Conservation (phyloP, 495 filamentous ascomycete genomes). For the Hypoxylon crocopeplum region DNA sequence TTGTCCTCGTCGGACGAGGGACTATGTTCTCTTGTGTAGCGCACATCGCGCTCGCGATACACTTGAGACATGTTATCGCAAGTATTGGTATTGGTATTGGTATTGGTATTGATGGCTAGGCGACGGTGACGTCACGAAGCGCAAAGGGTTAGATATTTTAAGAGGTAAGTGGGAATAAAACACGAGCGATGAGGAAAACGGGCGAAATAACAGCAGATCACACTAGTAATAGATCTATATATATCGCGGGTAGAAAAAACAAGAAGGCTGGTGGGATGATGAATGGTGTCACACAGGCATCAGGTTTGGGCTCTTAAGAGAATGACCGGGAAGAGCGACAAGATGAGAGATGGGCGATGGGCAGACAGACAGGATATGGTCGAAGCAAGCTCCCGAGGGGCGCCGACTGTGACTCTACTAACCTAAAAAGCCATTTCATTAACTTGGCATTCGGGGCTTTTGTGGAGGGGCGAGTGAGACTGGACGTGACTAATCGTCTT, state of each 20-base stretch:
- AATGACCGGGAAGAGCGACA: conserved; percentile 30
- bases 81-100: no score
- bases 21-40: conserved; percentile 52
- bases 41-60: conserved; percentile 54
- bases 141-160: conserved; percentile 1
- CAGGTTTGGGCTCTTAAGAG: no score
- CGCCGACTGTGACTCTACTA: conserved; percentile 34
- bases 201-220: background rate
- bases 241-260: conserved; percentile 17
- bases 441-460: conserved; percentile 36
- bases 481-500: conserved; percentile 25
- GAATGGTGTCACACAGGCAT: conserved; percentile 35
- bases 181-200: no score
- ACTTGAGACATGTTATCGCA: conserved; percentile 52
- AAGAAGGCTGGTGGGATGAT: conserved; percentile 37
- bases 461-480: conserved; percentile 30
- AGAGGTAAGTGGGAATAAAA: conserved; percentile 6
- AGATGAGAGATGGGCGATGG: conserved; percentile 4
- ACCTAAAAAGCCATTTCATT: conserved; percentile 2
- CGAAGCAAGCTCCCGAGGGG: conserved; percentile 30
- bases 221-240: conserved; percentile 17
- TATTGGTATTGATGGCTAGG: conserved; percentile 7
- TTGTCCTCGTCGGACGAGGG: conserved; percentile 57
- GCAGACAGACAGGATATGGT: conserved; percentile 10
- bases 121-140: conserved; percentile 36